Percentiles rank a stretch among this genome's conserved stretches.
phyloP scores from a whole-genome alignment of 2,329 filamentous ascomycete species.

The Exophiala dermatitidis region DNA sequence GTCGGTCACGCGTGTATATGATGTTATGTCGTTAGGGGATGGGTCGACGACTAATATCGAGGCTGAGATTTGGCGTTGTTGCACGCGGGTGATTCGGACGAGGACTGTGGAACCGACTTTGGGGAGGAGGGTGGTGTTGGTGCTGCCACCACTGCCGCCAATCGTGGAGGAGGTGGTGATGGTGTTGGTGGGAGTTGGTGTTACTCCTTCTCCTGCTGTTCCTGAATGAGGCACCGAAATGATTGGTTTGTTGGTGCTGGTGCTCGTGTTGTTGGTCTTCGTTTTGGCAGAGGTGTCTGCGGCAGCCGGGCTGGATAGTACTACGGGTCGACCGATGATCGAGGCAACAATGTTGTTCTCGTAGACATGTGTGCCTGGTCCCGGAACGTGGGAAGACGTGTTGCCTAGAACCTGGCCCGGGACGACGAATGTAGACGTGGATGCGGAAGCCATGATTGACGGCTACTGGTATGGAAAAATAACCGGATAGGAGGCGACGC shows the following conservation, averaged over 20 bases:
- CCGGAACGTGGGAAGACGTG: conserved; percentile 59
- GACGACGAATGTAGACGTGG: conserved; percentile 9
- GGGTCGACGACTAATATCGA: conserved; percentile 73
- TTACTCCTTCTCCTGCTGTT: neutral
- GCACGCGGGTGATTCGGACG: conserved; percentile 76
- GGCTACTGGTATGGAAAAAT: too few species aligned
- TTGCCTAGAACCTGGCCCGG: conserved; percentile 77
- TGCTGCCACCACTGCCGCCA: too few species aligned
- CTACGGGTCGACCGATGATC: conserved; percentile 63
- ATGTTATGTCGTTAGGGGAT: conserved; percentile 26
- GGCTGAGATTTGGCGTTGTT: conserved; percentile 75
- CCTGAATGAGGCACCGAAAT: conserved; percentile 30
- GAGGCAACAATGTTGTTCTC: conserved; percentile 70
- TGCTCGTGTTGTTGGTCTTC: neutral
- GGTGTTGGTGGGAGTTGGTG: too few species aligned
- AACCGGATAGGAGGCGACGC: too few species aligned
- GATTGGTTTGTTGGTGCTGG: conserved; percentile 29
- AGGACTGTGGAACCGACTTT: conserved; percentile 74
- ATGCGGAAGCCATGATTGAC: too few species aligned
- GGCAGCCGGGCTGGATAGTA: too few species aligned
- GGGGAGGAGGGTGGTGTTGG: conserved; percentile 42
- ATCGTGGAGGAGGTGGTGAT: too few species aligned
- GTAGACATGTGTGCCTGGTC: conserved; percentile 77
- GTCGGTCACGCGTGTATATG: conserved; percentile 37
- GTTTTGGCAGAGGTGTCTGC: too few species aligned